Percentiles rank a stretch among this genome's conserved stretches.
These are phyloP conservation scores for Ascocoryne sarcoides DNA, from an alignment of 2,329 filamentous ascomycete genomes.

Conservation along the genomic window DNA sequence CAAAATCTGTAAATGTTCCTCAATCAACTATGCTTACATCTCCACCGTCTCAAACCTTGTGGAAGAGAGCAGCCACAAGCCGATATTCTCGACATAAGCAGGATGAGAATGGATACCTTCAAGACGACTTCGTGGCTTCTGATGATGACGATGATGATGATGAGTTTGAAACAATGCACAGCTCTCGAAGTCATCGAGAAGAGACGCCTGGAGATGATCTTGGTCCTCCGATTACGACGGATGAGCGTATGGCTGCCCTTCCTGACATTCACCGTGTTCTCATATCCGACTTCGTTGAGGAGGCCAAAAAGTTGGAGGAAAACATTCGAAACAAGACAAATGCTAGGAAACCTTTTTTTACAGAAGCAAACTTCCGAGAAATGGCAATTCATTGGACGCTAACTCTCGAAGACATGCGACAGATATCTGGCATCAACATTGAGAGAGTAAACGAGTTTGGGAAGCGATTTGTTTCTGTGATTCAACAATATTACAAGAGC, in stretches of 20 bases:
- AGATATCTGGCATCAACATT: conserved; percentile 52
- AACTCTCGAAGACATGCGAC: conserved; percentile 50
- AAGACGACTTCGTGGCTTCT: conserved; percentile 41
- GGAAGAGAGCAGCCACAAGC: conserved; percentile 24
- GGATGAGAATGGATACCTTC: conserved; percentile 22
- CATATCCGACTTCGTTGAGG: conserved; percentile 54
- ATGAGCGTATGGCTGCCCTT: conserved; percentile 45
- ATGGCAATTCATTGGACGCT: conserved; percentile 66
- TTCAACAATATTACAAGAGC: conserved; percentile 39
- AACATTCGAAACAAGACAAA: conserved; percentile 50
- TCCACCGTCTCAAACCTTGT: conserved; percentile 41
- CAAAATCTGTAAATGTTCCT: conserved; percentile 7
- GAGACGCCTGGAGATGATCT: conserved; percentile 29
- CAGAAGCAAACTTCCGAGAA: conserved; percentile 57
- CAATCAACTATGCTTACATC: conserved; percentile 61
- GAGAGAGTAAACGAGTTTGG: conserved; percentile 57
- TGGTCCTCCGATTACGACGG: conserved; percentile 50
- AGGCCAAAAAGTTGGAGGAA: conserved; percentile 53
- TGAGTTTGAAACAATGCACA: conserved; percentile 29
- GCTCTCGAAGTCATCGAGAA: conserved; percentile 27
- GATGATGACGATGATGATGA: conserved; percentile 29
- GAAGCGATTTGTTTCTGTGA: conserved; percentile 47
- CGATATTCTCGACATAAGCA: conserved; percentile 31
- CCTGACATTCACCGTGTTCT: conserved; percentile 53
- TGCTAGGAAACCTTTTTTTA: conserved; percentile 53